Evolutionary conservation across 2,329 filamentous ascomycete genomes (phyloP), one percentile per base, ranked within the genome.

Genomic region (Fusarium tricinctum): DNA sequence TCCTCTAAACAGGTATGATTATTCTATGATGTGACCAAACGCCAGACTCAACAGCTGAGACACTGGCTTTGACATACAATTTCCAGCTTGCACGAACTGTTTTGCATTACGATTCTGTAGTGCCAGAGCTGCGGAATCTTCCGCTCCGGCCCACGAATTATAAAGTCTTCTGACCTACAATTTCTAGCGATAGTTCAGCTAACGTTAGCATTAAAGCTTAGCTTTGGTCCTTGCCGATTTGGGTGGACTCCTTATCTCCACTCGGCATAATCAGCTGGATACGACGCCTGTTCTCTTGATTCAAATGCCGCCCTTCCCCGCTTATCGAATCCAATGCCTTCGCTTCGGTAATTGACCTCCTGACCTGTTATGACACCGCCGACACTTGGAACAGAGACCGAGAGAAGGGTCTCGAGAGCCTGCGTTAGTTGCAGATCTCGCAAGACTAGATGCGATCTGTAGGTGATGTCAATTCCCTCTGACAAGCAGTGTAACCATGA

Each of bases 371-470:
- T 42, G 51, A 44, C 66, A 32, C 45, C 44, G 30, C 40, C 66
- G 43, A 43, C 47, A 22, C 39, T 30, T 20, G 35, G 15, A 23
- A 35, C 57, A 59, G 58, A 63, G 12, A 57, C 55, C 35, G 68
- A 70, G 32, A 70, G 61, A 51, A 69, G 68, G 40, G 63, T 62
- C 38, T 69, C 68, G 39, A 57, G 68, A 46, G 68, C 68, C 13
- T 70, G 68, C 38, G 46, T 68, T 35, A 52, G 58, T 30, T 70
- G 68, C 42, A 59, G 66, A 43, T 63, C 55, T 28, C 66, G 68
- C 9, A 70, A 70, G 51, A 70, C 68, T 13, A 60, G 59, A 50
- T 70, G 68, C 4, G 67, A 70, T 30, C 60, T 70, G 68, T 70
- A 43, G 46, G 68, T 45, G 13, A 30, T 30, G 28, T 12, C 10